These are phyloP conservation scores for Ceratobasidium papillatum DNA, from an alignment of 1,284 basidiomycete genomes.

Conservation along the genomic window DNA sequence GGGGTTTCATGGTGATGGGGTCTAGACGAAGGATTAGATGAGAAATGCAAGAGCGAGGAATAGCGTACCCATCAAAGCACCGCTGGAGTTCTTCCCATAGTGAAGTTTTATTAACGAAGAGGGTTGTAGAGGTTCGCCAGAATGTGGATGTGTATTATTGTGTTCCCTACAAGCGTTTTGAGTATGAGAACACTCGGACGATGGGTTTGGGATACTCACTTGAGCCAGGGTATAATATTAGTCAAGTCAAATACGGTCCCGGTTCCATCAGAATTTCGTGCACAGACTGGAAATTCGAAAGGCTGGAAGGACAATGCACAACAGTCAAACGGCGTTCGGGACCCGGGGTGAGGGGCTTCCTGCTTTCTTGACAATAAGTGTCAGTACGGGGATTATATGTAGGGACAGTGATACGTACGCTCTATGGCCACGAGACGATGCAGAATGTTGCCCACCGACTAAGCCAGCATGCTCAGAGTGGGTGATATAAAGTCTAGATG, in stretches of 20 bases:
- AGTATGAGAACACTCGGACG: constrained; percentile 38
- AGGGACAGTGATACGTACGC: constrained; percentile 57
- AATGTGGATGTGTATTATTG: constrained; percentile 84
- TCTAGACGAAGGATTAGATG: constrained; percentile 61
- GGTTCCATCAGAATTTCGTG: constrained; percentile 78
- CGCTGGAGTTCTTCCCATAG: constrained; percentile 81
- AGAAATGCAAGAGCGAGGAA: neutral
- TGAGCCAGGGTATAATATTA: constrained; percentile 92
- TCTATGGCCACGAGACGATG: constrained; percentile 74
- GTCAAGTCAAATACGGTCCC: constrained; percentile 85
- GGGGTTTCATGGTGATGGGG: constrained; percentile 92
- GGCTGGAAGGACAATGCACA: constrained; percentile 93
- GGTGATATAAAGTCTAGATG: constrained; percentile 71
- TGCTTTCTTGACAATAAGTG: constrained; percentile 61
- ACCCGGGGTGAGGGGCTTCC: constrained; percentile 67
- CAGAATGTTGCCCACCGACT: constrained; percentile 74
- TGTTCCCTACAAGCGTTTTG: constrained; percentile 63
- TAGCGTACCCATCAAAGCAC: constrained; percentile 61
- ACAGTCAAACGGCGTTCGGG: constrained; percentile 85
- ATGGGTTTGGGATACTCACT: constrained; percentile 73
- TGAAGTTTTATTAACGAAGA: constrained; percentile 88
- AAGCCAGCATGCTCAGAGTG: constrained; percentile 82
- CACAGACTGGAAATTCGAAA: constrained; percentile 89
- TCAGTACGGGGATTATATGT: neutral
- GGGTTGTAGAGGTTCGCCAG: constrained; percentile 80